phyloP scores from a whole-genome alignment of 2,329 filamentous ascomycete genomes.

The Sclerotinia sclerotiorum region DNA sequence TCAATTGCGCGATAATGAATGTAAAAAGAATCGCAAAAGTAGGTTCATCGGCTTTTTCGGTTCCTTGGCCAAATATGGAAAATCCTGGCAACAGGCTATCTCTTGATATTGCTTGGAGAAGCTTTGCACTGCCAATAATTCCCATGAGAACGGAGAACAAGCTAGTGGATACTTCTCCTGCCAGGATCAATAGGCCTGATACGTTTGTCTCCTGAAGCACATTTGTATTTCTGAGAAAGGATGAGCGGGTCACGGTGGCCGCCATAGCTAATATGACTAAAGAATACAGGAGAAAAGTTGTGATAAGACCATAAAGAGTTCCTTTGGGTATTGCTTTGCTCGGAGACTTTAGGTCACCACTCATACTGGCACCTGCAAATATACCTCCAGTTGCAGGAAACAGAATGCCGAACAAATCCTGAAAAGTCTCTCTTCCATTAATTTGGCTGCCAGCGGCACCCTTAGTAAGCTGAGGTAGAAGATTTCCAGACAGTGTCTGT shows the following conservation, averaged over 20 bases:
- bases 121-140: constrained; percentile 79
- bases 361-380: constrained; percentile 81
- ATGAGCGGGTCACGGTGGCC: constrained; percentile 69
- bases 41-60: constrained; percentile 70
- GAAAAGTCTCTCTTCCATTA: constrained; percentile 66
- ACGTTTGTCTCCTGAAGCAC: constrained; percentile 79
- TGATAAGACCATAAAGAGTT: constrained; percentile 73
- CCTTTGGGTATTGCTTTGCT: constrained; percentile 82
- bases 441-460: constrained; percentile 63
- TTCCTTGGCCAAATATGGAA: constrained; percentile 71
- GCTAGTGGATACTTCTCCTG: constrained; percentile 78
- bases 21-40: constrained; percentile 74
- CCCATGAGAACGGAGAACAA: constrained; percentile 88
- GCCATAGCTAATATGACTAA: constrained; percentile 78
- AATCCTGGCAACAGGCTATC: constrained; percentile 78
- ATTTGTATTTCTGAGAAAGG: constrained; percentile 67
- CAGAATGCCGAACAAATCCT: constrained; percentile 80
- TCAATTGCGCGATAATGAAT: constrained; percentile 72
- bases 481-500: constrained; percentile 69
- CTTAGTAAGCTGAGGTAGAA: constrained; percentile 64
- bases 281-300: constrained; percentile 75
- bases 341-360: constrained; percentile 77
- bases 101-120: constrained; percentile 78
- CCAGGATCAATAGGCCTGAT: constrained; percentile 70
- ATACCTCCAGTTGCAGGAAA: constrained; percentile 67